Evolutionary conservation across 345 rosid genomes (phyloP).

Genomic region (Geranium rotundifolium): DNA sequence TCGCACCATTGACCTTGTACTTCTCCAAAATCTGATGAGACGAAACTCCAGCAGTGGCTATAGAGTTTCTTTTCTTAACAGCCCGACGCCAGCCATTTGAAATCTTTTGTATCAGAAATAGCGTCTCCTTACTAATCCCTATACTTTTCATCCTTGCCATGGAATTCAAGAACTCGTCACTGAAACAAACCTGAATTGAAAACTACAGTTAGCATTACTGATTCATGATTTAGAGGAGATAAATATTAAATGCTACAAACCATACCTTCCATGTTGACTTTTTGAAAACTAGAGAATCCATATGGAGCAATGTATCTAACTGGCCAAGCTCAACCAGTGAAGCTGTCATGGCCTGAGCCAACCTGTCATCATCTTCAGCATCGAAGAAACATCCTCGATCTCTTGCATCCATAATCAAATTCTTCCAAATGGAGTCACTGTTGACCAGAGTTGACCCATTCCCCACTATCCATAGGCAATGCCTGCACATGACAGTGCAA

Average conservation of each 20-base stretch:
- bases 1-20: constrained; percentile 2
- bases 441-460: constrained; percentile 22
- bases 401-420: constrained; percentile 25
- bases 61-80: neutral
- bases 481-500: constrained; percentile 13
- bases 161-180: constrained; percentile 18
- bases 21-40: constrained; percentile 6
- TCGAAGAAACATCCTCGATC: constrained; percentile 26
- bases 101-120: constrained; percentile 15
- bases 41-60: neutral
- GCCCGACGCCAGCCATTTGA: constrained; percentile 20
- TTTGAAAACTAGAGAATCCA: constrained; percentile 14
- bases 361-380: constrained; percentile 24
- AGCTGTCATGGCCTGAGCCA: constrained; percentile 15
- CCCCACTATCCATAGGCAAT: constrained; percentile 42
- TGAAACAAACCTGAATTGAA: constrained; percentile 15
- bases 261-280: constrained; percentile 25
- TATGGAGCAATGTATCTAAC: constrained; percentile 11
- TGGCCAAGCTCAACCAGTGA: constrained; percentile 18
- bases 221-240: no score
- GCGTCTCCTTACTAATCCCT: constrained; percentile 8
- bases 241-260: neutral
- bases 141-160: constrained; percentile 9
- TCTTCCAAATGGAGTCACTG: constrained; percentile 26
- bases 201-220: neutral